Conservation (phyloP, 2,329 filamentous ascomycete genomes). For the Pleoardoris graminearum region DNA sequence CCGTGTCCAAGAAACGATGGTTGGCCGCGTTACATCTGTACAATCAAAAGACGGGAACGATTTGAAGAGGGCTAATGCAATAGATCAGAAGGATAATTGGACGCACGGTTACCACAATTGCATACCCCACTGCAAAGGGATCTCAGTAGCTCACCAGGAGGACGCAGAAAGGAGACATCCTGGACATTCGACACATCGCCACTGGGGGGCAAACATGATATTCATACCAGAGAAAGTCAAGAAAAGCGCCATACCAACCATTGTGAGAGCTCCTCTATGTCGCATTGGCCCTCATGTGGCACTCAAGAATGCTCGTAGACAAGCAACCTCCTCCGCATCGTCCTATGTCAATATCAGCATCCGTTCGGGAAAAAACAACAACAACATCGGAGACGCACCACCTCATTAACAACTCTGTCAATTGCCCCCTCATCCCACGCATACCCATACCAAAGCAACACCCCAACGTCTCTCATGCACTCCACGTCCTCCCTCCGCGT, state of each 20-base stretch:
- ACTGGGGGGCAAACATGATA: too few relatives aligned
- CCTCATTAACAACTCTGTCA: constrained; percentile 60
- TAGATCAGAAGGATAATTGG: too few relatives aligned
- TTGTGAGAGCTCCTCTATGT: too few relatives aligned
- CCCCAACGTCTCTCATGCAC: constrained; percentile 57
- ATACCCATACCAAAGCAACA: constrained; percentile 66
- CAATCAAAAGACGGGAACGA: neutral
- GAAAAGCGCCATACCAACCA: too few relatives aligned
- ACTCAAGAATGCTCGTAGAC: constrained; percentile 50
- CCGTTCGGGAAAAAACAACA: neutral
- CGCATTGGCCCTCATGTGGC: too few relatives aligned
- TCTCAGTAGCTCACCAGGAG: too few relatives aligned
- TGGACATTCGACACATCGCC: too few relatives aligned
- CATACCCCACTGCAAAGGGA: too few relatives aligned
- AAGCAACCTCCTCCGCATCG: constrained; percentile 59
- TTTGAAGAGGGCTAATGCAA: neutral
- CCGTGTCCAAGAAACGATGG: neutral
- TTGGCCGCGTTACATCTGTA: neutral
- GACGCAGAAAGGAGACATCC: too few relatives aligned
- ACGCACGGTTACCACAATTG: too few relatives aligned
- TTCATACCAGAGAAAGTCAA: too few relatives aligned
- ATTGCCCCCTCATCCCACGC: constrained; percentile 65
- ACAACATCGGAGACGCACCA: constrained; percentile 6
- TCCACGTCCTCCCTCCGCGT: constrained; percentile 43
- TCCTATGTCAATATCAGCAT: constrained; percentile 18